phyloP scores from a whole-genome alignment of 352 stramenopile genomes.

The Globisporangium parvum region DNA sequence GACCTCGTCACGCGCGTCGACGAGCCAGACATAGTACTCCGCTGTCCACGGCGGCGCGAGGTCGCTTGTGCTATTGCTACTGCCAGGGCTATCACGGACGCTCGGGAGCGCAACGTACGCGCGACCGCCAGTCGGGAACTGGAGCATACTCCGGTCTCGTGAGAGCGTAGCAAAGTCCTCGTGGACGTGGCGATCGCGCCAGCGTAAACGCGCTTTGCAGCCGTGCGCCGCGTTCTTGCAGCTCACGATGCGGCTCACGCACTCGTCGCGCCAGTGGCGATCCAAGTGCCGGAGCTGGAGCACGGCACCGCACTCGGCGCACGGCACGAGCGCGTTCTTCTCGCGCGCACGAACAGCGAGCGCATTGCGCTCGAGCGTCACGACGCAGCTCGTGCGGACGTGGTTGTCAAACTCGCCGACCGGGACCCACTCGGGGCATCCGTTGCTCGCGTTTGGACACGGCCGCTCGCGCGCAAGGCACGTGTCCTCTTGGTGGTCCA shows the following conservation, averaged over 20 bases:
- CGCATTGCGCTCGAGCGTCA: constrained; percentile 47
- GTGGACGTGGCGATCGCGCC: constrained; percentile 63
- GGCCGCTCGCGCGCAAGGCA: constrained; percentile 58
- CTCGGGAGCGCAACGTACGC: constrained; percentile 36
- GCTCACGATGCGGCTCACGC: constrained; percentile 51
- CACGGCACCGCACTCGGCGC: constrained; percentile 42
- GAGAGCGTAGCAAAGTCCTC: constrained; percentile 50
- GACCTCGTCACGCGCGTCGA: constrained; percentile 42
- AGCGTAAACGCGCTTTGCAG: constrained; percentile 48
- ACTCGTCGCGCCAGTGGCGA: constrained; percentile 38
- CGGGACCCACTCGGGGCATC: constrained; percentile 66
- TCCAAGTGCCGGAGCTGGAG: constrained; percentile 33
- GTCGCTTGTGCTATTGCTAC: constrained; percentile 18
- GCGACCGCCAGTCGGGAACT: constrained; percentile 41
- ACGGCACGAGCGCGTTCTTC: constrained; percentile 38
- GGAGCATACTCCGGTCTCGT: constrained; percentile 37
- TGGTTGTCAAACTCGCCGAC: constrained; percentile 52
- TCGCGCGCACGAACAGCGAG: constrained; percentile 39
- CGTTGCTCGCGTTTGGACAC: constrained; percentile 52
- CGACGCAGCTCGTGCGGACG: constrained; percentile 34
- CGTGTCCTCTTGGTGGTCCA: constrained; percentile 78
- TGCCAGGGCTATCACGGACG: neutral
- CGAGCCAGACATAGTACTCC: constrained; percentile 62
- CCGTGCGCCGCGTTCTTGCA: constrained; percentile 69
- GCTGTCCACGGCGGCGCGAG: constrained; percentile 60